phyloP scores from a whole-genome alignment of 192 early-diverging fungal species.

The Mortierella alpina region DNA sequence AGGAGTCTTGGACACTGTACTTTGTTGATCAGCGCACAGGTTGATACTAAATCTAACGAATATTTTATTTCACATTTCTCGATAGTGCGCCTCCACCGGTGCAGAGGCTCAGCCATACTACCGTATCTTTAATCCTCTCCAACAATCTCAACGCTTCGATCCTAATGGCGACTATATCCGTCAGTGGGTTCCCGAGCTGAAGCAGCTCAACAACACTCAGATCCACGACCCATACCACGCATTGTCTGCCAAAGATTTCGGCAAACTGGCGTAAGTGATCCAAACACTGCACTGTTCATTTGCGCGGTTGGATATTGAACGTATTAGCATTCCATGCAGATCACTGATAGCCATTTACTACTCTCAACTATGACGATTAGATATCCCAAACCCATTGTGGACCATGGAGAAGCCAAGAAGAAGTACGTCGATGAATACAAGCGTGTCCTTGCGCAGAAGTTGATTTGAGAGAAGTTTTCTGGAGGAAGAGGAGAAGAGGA shows the following conservation, averaged over 20 bases:
- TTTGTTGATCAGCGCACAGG: not conserved
- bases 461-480: not conserved
- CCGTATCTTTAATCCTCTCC: slow-evolving; percentile 72
- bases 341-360: not conserved
- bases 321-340: not conserved
- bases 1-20: not conserved
- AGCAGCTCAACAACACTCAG: slow-evolving; percentile 48
- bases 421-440: slow-evolving; percentile 63
- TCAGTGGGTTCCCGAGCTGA: slow-evolving; percentile 72
- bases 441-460: slow-evolving; percentile 24
- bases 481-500: not conserved
- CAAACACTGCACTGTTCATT: not conserved
- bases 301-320: not conserved
- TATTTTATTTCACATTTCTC: slow-evolving; percentile 8
- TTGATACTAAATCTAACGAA: not conserved
- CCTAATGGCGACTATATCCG: slow-evolving; percentile 66
- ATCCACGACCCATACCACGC: slow-evolving; percentile 67
- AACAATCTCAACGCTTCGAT: slow-evolving; percentile 63
- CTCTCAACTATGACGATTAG: slow-evolving; percentile 20
- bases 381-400: slow-evolving; percentile 74
- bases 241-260: slow-evolving; percentile 53
- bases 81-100: slow-evolving; percentile 69
- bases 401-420: slow-evolving; percentile 68
- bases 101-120: slow-evolving; percentile 78
- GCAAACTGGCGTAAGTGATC: slow-evolving; percentile 56